These are phyloP conservation scores for Albugo candida DNA, from an alignment of 352 stramenopile genomes.

Conservation along the genomic window DNA sequence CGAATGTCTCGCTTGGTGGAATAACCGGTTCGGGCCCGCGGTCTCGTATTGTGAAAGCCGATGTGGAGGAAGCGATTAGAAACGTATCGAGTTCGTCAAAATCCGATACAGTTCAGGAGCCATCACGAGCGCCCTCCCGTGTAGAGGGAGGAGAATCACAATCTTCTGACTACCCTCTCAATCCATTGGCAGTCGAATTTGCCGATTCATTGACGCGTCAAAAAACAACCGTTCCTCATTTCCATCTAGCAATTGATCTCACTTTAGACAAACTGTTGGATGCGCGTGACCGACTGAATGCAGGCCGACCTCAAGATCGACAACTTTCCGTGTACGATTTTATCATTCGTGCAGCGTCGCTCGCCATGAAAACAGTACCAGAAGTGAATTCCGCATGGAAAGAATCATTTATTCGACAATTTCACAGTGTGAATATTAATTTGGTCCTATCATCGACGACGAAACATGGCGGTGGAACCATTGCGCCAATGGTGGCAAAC, in stretches of 20 bases:
- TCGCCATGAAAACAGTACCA: conserved; percentile 93
- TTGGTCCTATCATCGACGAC: conserved; percentile 45
- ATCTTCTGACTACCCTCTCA: conserved; percentile 13
- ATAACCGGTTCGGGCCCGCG: conserved; percentile 69
- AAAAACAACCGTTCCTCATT: conserved; percentile 92
- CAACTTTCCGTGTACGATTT: conserved; percentile 98
- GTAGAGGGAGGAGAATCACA: conserved; percentile 11
- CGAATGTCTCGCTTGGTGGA: conserved; percentile 36
- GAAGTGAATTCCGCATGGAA: conserved; percentile 79
- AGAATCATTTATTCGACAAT: conserved; percentile 87
- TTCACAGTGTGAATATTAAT: conserved; percentile 91
- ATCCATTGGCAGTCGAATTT: conserved; percentile 40
- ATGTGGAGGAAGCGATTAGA: conserved; percentile 84
- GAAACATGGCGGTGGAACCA: conserved; percentile 40
- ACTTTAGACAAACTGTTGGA: conserved; percentile 83
- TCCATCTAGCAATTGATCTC: conserved; percentile 92
- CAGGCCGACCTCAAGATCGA: conserved; percentile 78
- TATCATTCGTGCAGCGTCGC: conserved; percentile 88
- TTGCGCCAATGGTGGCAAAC: conserved; percentile 91
- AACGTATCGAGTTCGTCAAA: conserved; percentile 9
- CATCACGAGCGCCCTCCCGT: conserved; percentile 10
- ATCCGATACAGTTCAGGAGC: conserved; percentile 5
- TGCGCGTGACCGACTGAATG: conserved; percentile 79
- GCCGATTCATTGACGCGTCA: conserved; percentile 86
- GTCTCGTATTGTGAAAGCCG: conserved; percentile 85